Base-by-base conservation (phyloP, 1,284 basidiomycete genomes). In the Ustilago hordei region DNA sequence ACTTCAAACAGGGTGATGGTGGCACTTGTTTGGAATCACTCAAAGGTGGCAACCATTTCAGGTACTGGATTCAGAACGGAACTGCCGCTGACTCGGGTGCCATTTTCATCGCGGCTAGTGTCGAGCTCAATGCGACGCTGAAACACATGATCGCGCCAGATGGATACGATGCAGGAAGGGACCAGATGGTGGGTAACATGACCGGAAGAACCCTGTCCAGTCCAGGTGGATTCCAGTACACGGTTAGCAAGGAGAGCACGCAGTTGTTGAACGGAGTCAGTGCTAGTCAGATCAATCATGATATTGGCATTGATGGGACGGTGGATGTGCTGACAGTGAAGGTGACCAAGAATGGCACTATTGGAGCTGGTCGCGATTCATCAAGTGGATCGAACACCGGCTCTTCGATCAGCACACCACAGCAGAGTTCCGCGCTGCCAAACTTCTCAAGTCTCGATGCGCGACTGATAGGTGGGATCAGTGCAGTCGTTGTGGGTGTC, bases 11-110 rank as follows among this genome's bases (percentile, higher is more conserved):
- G 55, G 74, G 79, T n/a, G 78, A 80, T 57, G 69, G 70, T 9
- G 78, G 78, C 4, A 80, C 74, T 4, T 82, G 81, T 48, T 54
- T 68, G 47, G 78, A 85, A 59, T 75, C 74, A n/a, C 54, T 84
- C 36, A 68, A 79, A 17, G 83, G 84, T 43, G 84, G 83, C 39
- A 85, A 84, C 58, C 84, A 85, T 58, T 79, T 83, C 60, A 56
- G 84, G 11, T 85, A 81, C 59, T 85, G 82, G 81, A 56, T 76
- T 17, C 84, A 85, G 61, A 83, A 79, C 48, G 83, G 83, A 2
- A 32, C 62, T 4, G 67, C 72, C n/a, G 79, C 79, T 9, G 57
- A 74, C 31, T 75, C 81, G n/a, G 65, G 74, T 4, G 84, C 84
- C 23, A 61, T 81, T 31, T 86, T 86, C 52, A 64, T 86, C 17